Base-by-base conservation (phyloP, 164 flowering plant species). In the Annona cherimola region DNA sequence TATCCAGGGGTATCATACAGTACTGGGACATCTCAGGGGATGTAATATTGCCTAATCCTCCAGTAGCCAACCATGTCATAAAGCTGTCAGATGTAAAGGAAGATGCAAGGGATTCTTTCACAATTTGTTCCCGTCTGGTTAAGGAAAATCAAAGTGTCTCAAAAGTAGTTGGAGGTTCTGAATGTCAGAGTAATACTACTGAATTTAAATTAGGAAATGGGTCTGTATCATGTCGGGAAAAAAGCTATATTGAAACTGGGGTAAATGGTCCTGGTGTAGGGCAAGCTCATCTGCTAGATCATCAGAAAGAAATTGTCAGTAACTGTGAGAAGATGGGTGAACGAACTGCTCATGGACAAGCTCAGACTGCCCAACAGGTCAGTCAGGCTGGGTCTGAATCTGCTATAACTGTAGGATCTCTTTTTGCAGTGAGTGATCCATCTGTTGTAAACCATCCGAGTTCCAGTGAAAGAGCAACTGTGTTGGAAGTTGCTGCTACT, bases 1-100 rank as follows among this genome's bases (percentile, higher is more conserved):
- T 96, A 75, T 87, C 89, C 83, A 84, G 76, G 76, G 83, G 84
- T 66, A 87, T 96, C 79, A 57, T 79, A 50, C 84, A 82, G 68
- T 88, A 90, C 73, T 96, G 97, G 97, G 79, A 79, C 61, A 76
- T 90, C 14, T 83, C 88, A 11, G 81, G 74, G 73, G 77, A 65
- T 63, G 8, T 75, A 40, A 40, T 11, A 8, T 69, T 83, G 2
- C 69, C 76, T 54, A 71, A 63, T 74, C 65, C 72, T 62, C 81
- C 66, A 66, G 61, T 11, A 57, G 76, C 63, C 63, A 81, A 76
- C 57, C 45, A 67, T 39, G 76, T 42, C 16, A 63, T 11, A 12
- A 72, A 43, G 35, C 14, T 61, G 35, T 71, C 65, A 39, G 72
- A 67, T 39, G 67, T 61, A 63, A 77, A 80, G 78, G 78, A 72